Evolutionary conservation across 352 stramenopile species (phyloP).

Genomic region (Phytophthora ohioensis): DNA sequence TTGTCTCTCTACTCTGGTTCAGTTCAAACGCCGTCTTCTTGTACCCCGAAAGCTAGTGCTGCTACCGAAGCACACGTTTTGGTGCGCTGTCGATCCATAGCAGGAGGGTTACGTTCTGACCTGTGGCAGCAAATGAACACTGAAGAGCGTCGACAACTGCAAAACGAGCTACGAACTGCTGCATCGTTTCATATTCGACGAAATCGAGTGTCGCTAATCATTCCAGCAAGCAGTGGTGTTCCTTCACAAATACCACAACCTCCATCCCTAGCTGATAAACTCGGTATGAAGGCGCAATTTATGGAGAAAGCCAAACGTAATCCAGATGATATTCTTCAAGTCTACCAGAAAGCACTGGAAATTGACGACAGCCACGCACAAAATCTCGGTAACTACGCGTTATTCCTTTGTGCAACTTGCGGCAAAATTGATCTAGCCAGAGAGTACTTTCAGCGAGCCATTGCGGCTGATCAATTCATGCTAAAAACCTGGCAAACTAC

Average conservation of each 20-base stretch:
- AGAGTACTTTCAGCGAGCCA: conserved; percentile 35
- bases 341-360: conserved; percentile 46
- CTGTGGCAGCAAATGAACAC: conserved; percentile 40
- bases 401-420: conserved; percentile 42
- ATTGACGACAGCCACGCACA: conserved; percentile 38
- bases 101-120: conserved; percentile 36
- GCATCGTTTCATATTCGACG: conserved; percentile 48
- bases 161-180: conserved; percentile 37
- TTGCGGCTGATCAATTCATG: conserved; percentile 26
- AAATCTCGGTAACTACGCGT: conserved; percentile 54
- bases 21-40: background rate
- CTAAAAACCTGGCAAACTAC: conserved; percentile 40
- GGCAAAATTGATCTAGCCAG: conserved; percentile 32
- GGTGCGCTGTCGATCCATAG: conserved; percentile 45
- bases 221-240: background rate
- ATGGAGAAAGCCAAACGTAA: conserved; percentile 42
- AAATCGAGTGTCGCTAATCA: conserved; percentile 33
- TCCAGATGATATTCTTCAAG: conserved; percentile 33
- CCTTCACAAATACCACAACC: background rate
- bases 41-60: background rate
- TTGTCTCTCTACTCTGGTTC: conserved; percentile 1
- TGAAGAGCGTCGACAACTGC: conserved; percentile 37
- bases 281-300: conserved; percentile 58
- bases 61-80: conserved; percentile 25
- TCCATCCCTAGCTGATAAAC: conserved; percentile 44